phyloP scores from a whole-genome alignment of 208 protist species.

The Leishmania tarentolae region DNA sequence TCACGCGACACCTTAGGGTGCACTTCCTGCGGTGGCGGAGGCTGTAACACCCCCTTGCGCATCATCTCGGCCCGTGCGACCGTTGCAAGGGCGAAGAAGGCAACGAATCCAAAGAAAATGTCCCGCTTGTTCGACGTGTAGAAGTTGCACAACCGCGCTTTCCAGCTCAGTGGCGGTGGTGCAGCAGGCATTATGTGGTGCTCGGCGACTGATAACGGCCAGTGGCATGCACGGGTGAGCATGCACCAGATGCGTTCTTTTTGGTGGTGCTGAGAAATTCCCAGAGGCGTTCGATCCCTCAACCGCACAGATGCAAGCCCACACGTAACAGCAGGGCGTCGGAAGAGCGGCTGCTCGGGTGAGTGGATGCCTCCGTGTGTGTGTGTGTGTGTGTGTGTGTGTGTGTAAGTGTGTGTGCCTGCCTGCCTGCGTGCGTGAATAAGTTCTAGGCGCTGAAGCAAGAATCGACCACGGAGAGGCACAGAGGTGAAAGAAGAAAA shows the following conservation, averaged over 20 bases:
- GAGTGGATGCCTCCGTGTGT: neutral
- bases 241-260: neutral
- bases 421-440: no score
- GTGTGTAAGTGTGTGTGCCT: no score
- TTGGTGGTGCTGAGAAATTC: neutral
- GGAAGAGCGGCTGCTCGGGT: neutral
- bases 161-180: slow-evolving; percentile 25
- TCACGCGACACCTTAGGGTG: slow-evolving; percentile 46
- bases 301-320: neutral
- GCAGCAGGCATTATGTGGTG: neutral
- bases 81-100: slow-evolving; percentile 46
- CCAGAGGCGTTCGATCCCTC: neutral
- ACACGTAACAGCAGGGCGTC: neutral
- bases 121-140: slow-evolving; percentile 50
- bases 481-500: neutral
- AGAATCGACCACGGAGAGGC: neutral
- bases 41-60: slow-evolving; percentile 45
- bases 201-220: neutral
- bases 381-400: neutral
- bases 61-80: slow-evolving; percentile 58
- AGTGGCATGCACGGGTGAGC: neutral
- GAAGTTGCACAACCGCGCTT: slow-evolving; percentile 28
- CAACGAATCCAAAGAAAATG: slow-evolving; percentile 63
- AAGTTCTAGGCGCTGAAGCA: neutral
- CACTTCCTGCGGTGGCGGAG: slow-evolving; percentile 30